A percentile compares a stretch with the other conserved stretches of the same genome.
These are phyloP conservation scores for Verticillium alfalfae DNA, from an alignment of 2,329 filamentous ascomycete genomes.

Conservation along the genomic window DNA sequence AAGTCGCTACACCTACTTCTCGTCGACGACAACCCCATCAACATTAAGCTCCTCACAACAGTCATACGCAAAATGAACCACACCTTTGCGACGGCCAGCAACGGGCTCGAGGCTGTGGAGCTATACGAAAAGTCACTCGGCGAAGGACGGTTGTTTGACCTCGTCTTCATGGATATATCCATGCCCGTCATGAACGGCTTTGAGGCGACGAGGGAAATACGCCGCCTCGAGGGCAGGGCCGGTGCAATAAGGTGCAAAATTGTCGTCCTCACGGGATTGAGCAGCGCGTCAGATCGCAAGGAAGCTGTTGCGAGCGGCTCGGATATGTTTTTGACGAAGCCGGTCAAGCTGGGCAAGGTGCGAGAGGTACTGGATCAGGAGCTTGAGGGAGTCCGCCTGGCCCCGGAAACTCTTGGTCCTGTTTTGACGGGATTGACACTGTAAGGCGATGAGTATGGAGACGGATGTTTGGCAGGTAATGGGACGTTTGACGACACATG, in stretches of 20 bases:
- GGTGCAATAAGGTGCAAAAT: conserved; percentile 30
- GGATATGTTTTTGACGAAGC: conserved; percentile 40
- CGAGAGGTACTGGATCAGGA: background rate
- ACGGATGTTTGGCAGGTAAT: too few species aligned
- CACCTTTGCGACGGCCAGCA: conserved; percentile 28
- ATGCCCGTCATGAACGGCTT: conserved; percentile 42
- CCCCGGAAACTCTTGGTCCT: too few species aligned
- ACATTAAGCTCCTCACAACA: conserved; percentile 25
- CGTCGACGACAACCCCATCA: conserved; percentile 29
- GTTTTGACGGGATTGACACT: too few species aligned
- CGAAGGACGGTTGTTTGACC: conserved; percentile 5
- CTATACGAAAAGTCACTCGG: background rate
- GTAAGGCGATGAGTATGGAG: too few species aligned
- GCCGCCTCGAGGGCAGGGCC: conserved; percentile 31
- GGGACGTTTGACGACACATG: too few species aligned
- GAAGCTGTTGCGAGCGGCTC: conserved; percentile 38
- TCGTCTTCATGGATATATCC: conserved; percentile 25
- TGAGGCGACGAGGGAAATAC: conserved; percentile 31
- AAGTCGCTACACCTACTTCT: conserved; percentile 19
- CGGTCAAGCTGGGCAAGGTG: conserved; percentile 29
- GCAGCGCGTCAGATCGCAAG: conserved; percentile 32
- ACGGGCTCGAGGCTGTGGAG: conserved; percentile 36
- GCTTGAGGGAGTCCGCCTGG: too few species aligned
- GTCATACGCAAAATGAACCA: conserved; percentile 28
- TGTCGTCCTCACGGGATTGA: conserved; percentile 38